These are phyloP conservation scores for Roridomyces roridus DNA, from an alignment of 768 basidiomycete genomes.

Conservation along the genomic window DNA sequence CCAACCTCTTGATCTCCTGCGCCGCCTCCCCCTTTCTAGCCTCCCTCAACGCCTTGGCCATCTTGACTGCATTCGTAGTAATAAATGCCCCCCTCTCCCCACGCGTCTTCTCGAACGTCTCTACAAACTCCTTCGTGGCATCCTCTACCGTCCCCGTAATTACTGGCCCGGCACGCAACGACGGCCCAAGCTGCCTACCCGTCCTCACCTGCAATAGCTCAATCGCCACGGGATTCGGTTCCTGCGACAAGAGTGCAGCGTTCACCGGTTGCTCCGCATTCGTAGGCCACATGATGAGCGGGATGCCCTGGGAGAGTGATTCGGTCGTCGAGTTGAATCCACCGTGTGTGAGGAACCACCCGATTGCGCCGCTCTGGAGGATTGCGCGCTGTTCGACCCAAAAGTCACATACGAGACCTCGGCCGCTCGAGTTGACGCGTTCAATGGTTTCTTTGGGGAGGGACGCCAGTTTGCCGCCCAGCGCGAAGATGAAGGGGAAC, in stretches of 20 bases:
- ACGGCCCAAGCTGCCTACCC: neutral
- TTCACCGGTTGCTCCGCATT: too few species aligned
- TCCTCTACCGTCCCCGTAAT: neutral
- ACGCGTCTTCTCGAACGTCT: neutral
- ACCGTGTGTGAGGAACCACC: neutral
- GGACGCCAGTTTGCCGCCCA: neutral
- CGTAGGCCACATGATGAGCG: too few species aligned
- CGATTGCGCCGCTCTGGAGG: neutral
- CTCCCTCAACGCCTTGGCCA: neutral
- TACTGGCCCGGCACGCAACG: neutral
- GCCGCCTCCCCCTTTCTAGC: neutral
- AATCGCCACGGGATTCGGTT: neutral
- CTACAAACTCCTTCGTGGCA: neutral
- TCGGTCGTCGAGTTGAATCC: conserved; percentile 2
- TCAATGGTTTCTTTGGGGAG: neutral
- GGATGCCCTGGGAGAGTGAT: neutral
- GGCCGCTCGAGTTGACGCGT: conserved; percentile 4
- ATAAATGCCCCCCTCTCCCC: neutral
- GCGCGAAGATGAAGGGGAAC: conserved; percentile 11
- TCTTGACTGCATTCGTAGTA: too few species aligned
- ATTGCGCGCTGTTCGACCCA: too few species aligned
- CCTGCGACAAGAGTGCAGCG: too few species aligned
- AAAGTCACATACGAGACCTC: conserved; percentile 2
- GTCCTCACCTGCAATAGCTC: conserved; percentile 9
- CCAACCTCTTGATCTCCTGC: neutral